phyloP scores from a whole-genome alignment of 768 basidiomycete species.

The Boletus barrowsii region DNA sequence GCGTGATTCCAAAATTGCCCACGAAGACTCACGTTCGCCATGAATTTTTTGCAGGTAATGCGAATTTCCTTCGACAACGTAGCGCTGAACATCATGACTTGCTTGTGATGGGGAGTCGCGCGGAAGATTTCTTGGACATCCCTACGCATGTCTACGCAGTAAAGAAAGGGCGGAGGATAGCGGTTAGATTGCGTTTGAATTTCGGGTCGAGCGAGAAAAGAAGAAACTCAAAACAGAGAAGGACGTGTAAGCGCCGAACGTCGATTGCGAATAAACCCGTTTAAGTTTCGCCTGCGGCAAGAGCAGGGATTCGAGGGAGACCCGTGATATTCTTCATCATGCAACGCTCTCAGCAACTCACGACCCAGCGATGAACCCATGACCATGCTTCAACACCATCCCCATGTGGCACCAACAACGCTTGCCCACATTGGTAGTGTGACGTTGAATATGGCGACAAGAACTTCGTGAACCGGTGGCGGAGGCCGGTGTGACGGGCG shows the following conservation, averaged over 20 bases:
- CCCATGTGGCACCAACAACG: slow-evolving; percentile 37
- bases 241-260: slow-evolving; percentile 12
- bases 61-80: slow-evolving; percentile 97
- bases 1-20: background rate
- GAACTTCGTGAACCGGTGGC: slow-evolving; percentile 31
- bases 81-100: slow-evolving; percentile 99
- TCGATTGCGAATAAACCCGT: slow-evolving; percentile 11
- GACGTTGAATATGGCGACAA: slow-evolving; percentile 38
- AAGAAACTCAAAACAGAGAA: slow-evolving; percentile 43
- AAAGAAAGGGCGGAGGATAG: slow-evolving; percentile 54
- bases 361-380: slow-evolving; percentile 34
- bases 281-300: slow-evolving; percentile 23
- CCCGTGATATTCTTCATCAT: slow-evolving; percentile 36
- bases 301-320: slow-evolving; percentile 34
- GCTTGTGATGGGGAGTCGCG: slow-evolving; percentile 98
- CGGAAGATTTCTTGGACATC: slow-evolving; percentile 99
- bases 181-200: slow-evolving; percentile 60
- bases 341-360: slow-evolving; percentile 36
- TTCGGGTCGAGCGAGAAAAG: slow-evolving; percentile 49
- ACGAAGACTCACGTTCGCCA: slow-evolving; percentile 80
- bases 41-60: slow-evolving; percentile 98
- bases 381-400: slow-evolving; percentile 38
- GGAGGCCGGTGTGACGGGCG: slow-evolving; percentile 36
- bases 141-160: slow-evolving; percentile 93
- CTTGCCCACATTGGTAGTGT: slow-evolving; percentile 41